Conservation (phyloP, 2,329 filamentous ascomycete genomes). For the Rhytidhysteron rufulum region DNA sequence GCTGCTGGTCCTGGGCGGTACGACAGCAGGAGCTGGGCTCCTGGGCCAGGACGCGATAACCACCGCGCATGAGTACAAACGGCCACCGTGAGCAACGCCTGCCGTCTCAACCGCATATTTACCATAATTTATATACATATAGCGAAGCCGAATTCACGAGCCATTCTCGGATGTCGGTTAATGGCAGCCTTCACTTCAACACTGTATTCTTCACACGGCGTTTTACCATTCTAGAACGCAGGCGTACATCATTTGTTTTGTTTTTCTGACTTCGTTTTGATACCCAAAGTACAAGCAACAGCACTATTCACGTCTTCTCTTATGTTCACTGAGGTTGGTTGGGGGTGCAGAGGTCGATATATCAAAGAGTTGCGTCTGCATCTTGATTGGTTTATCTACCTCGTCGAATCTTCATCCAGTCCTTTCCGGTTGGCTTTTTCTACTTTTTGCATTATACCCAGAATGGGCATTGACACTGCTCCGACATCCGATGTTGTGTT, state of each 20-base stretch:
- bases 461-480: too few species aligned
- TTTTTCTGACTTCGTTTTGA: background rate
- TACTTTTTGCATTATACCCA: too few species aligned
- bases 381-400: too few species aligned
- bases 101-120: background rate
- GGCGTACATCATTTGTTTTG: background rate
- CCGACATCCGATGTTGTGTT: too few species aligned
- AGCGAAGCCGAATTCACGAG: too few species aligned
- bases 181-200: background rate
- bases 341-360: too few species aligned
- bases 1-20: conserved; percentile 16
- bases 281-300: background rate
- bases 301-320: background rate
- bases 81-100: background rate
- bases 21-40: conserved; percentile 23
- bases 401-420: too few species aligned
- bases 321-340: too few species aligned
- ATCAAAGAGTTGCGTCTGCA: too few species aligned
- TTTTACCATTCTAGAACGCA: background rate
- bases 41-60: conserved; percentile 3
- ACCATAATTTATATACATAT: too few species aligned
- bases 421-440: too few species aligned
- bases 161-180: too few species aligned
- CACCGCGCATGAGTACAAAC: background rate
- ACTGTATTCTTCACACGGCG: background rate